Evolutionary conservation across 2,329 filamentous ascomycete genomes (phyloP).

Genomic region (Monilinia fructicola): DNA sequence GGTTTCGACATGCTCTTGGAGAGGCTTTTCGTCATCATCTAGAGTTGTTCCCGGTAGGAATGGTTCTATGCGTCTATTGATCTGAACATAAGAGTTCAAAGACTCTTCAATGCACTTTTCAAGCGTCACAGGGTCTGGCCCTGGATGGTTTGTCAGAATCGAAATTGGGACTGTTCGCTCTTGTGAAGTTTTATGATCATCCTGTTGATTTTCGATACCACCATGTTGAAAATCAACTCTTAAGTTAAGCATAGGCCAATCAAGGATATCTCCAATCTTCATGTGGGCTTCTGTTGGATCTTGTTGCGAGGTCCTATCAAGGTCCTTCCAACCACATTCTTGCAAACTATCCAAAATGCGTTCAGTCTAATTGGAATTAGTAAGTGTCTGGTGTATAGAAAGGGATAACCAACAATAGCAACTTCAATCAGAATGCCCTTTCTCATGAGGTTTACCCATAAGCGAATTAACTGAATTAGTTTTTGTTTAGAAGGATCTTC

Average conservation of each 20-base stretch:
- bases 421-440: constrained; percentile 80
- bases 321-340: constrained; percentile 86
- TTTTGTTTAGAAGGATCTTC: constrained; percentile 69
- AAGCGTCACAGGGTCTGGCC: constrained; percentile 58
- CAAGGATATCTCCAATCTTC: constrained; percentile 87
- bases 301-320: constrained; percentile 75
- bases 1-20: constrained; percentile 33
- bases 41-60: constrained; percentile 47
- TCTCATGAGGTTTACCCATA: constrained; percentile 93
- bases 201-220: constrained; percentile 75
- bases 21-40: constrained; percentile 28
- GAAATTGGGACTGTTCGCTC: constrained; percentile 88
- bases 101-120: constrained; percentile 93
- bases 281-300: constrained; percentile 95
- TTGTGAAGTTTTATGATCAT: constrained; percentile 93
- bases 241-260: constrained; percentile 81
- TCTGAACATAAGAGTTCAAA: constrained; percentile 85
- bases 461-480: constrained; percentile 72
- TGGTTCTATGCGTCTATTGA: constrained; percentile 70
- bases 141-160: constrained; percentile 69
- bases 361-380: constrained; percentile 59
- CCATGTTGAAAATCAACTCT: constrained; percentile 96
- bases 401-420: constrained; percentile 64
- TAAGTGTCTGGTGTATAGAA: constrained; percentile 4
- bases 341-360: constrained; percentile 79